These are phyloP conservation scores for Calonectria crousiana DNA, from an alignment of 2,329 filamentous ascomycete species.

Conservation along the genomic window DNA sequence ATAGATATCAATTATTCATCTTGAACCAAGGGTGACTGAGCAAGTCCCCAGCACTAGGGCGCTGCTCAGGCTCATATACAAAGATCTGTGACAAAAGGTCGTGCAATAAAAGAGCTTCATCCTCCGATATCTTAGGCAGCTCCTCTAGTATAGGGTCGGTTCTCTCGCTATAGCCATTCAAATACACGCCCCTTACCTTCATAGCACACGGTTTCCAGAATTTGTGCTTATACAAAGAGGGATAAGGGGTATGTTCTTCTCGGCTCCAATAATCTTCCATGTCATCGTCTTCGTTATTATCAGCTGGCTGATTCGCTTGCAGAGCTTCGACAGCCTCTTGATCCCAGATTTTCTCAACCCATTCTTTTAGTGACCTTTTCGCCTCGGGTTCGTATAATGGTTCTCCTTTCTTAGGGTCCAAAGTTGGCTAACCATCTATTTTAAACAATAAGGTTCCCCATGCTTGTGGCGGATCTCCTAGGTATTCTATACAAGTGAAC, in stretches of 20 bases:
- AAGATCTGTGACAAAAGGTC: conserved; percentile 26
- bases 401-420: conserved; percentile 1
- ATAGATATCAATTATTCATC: conserved; percentile 3
- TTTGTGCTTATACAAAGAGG: conserved; percentile 10
- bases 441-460: conserved; percentile 27
- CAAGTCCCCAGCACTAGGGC: conserved; percentile 8
- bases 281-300: not conserved
- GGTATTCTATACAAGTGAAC: conserved; percentile 11
- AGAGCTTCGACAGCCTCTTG: not conserved
- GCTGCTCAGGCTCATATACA: conserved; percentile 25
- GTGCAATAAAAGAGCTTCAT: conserved; percentile 23
- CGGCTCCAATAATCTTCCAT: too few species aligned
- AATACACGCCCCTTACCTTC: conserved; percentile 9
- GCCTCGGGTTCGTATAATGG: not conserved
- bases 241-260: not conserved
- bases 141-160: conserved; percentile 17
- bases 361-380: not conserved
- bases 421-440: conserved; percentile 14
- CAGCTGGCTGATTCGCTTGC: not conserved
- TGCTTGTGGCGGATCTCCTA: conserved; percentile 14
- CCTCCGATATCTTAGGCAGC: conserved; percentile 16
- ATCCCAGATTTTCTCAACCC: conserved; percentile 24
- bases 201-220: conserved; percentile 29
- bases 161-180: conserved; percentile 21
- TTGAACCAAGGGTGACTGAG: conserved; percentile 27